Conservation (phyloP, 192 early-diverging fungal species). For the Gonapodya prolifera region DNA sequence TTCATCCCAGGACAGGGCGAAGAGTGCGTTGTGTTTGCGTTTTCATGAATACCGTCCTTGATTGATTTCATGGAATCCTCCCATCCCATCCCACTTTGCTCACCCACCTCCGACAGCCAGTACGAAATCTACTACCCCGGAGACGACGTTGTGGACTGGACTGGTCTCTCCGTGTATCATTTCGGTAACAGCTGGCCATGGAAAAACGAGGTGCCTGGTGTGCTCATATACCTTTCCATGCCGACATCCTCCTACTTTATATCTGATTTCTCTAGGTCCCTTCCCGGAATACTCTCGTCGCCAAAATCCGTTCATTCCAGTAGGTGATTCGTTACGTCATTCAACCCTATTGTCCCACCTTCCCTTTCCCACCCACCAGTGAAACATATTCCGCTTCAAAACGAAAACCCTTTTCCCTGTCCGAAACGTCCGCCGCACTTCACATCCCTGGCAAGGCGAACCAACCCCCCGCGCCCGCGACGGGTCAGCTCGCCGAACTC, state of each 20-base stretch:
- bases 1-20: background rate
- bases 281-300: background rate
- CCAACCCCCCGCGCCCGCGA: background rate
- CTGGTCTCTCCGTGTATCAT: slow-evolving; percentile 22
- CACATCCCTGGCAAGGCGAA: background rate
- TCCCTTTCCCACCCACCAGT: background rate
- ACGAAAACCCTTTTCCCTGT: background rate
- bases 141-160: slow-evolving; percentile 23
- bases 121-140: slow-evolving; percentile 29
- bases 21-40: background rate
- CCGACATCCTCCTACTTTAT: background rate
- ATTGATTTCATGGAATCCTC: no score
- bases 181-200: slow-evolving; percentile 1
- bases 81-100: background rate
- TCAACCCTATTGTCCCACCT: background rate
- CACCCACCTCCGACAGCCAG: background rate
- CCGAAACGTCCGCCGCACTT: slow-evolving; percentile 1
- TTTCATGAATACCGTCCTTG: background rate
- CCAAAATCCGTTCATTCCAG: background rate
- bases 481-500: background rate
- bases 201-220: background rate
- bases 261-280: background rate
- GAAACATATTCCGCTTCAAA: background rate
- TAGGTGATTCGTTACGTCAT: no score
- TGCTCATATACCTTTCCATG: background rate